Base-by-base conservation (phyloP, 768 basidiomycete genomes). In the Multifurca ochricompacta region DNA sequence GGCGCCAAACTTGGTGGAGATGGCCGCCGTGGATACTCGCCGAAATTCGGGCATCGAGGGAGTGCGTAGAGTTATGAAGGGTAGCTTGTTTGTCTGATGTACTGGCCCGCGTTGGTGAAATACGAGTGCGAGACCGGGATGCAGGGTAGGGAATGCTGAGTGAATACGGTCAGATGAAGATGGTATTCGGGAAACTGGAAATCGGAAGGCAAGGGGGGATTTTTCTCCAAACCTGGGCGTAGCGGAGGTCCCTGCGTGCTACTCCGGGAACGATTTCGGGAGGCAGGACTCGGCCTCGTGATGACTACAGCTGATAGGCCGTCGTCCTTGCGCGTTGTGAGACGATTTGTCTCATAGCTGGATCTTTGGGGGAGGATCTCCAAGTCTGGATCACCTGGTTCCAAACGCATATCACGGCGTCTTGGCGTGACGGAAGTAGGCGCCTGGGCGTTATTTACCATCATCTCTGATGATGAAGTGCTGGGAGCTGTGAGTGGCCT, bases 21-120 rank as follows among this genome's bases (percentile, higher is more conserved):
- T n/a, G 31, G 50, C 16, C 48, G 51, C 11, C 47, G 37, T 8
- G 51, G 52, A 14, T 35, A 43, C 65, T 62, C 23, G 65, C 30
- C 18, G 71, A 67, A 25, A 69, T 65, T 6, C 69, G 62, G 0
- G 65, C 71, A 63, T 82, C 81, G 19, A 82, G 68, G 2, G 82
- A 83, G 63, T 71, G 72, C n/a, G 79, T 77, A 36, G 78, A 72
- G 55, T 74, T 80, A 65, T 79, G 80, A 19, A 53, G 46, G 13
- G 46, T 58, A 40, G 23, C 13, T 37, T 41, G 37, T 1, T 51
- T 21, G 6, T 28, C 41, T 7, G 49, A 47, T 8, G 45, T 36
- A 48, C 41, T 44, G 41, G 25, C 42, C 11, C 35, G 46, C 16
- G 59, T 53, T 31, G 56, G 59, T 13, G 59, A 59, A 0, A 43